Evolutionary conservation across 306 rosid genomes (phyloP).

Genomic region (Senna tora): DNA sequence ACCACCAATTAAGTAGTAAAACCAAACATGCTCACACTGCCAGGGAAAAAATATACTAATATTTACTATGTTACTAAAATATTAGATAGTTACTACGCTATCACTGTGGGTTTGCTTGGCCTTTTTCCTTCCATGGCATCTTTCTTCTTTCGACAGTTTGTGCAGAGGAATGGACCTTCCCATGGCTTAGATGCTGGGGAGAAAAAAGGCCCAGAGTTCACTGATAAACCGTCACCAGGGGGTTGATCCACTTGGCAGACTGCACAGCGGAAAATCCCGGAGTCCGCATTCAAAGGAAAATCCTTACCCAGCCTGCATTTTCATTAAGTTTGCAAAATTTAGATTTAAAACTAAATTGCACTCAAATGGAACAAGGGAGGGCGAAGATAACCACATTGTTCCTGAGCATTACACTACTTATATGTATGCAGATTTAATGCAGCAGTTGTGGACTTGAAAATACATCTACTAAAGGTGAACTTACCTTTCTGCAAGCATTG

Average conservation of each 20-base stretch:
- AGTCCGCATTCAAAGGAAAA: slow-evolving; percentile 56
- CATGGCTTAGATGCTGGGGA: slow-evolving; percentile 85
- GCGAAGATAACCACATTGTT: background rate
- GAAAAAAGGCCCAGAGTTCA: slow-evolving; percentile 82
- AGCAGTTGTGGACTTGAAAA: background rate
- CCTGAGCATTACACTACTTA: background rate
- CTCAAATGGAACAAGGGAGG: background rate
- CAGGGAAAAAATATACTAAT: slow-evolving; percentile 59
- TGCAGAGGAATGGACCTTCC: slow-evolving; percentile 96
- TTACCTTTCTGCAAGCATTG: slow-evolving; percentile 96
- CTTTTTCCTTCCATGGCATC: slow-evolving; percentile 99
- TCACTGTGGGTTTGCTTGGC: slow-evolving; percentile 62
- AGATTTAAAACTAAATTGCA: slow-evolving; percentile 1
- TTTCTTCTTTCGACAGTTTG: slow-evolving; percentile 79
- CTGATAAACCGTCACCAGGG: slow-evolving; percentile 69
- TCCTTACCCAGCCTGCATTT: slow-evolving; percentile 93
- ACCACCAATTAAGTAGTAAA: slow-evolving; percentile 50
- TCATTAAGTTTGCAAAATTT: slow-evolving; percentile 15
- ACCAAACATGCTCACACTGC: slow-evolving; percentile 83
- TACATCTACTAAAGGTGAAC: background rate
- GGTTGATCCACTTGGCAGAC: slow-evolving; percentile 97
- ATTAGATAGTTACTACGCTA: slow-evolving; percentile 57
- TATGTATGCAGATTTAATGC: too few relatives aligned
- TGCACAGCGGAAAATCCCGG: slow-evolving; percentile 87
- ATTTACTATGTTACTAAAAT: slow-evolving; percentile 51